Evolutionary conservation across 2,329 filamentous ascomycete genomes (phyloP), one percentile per base, ranked within the genome.

Genomic region (Dothideomycetes sp.): DNA sequence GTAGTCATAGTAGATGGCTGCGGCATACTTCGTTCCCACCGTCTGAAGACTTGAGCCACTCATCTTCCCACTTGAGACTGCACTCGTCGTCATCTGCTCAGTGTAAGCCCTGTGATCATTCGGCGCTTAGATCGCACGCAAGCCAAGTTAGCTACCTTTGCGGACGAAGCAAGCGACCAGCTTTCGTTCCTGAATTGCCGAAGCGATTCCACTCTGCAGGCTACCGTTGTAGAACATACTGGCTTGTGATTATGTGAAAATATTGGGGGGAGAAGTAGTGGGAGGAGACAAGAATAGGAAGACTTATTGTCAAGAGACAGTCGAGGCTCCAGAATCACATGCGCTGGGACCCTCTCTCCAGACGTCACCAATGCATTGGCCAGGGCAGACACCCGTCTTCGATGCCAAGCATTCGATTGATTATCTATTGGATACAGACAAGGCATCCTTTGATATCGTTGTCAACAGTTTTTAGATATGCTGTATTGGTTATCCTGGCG

Each of bases 161-260:
- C 78, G 76, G 22, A 94, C 80, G 61, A 95, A 93, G 64, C 86
- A 94, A 20, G 84, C 74, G 1, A 95, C 83, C 13, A 82, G 71
- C 61, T 89, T 93, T 45, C 76, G 68, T 58, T 88, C 70, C 45
- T 76, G 73, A 5, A 95, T 71, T 10, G 88, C 86, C 15, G 75
- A 68, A 22, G 74, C 71, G 51, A 95, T 93, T 44, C 85, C 88
- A 53, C 82, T 80, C 53, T 93, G 83, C 15, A 95, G 64, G 46
- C 77, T 78, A 13, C 87, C 88, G 45, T 79, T 56, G 59, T 87
- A 88, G 63, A 94, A 95, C 80, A 94, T 88, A 29, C 47, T 47
- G 17, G 23, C 8, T n/a, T 27, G 18, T 23, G 31, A 18, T 40
- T n/a, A 16, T 33, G 20, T 8, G 13, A 9, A 6, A 20, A n/a